Evolutionary conservation across 306 rosid species (phyloP).

Genomic region (Citrullus colocynthis): DNA sequence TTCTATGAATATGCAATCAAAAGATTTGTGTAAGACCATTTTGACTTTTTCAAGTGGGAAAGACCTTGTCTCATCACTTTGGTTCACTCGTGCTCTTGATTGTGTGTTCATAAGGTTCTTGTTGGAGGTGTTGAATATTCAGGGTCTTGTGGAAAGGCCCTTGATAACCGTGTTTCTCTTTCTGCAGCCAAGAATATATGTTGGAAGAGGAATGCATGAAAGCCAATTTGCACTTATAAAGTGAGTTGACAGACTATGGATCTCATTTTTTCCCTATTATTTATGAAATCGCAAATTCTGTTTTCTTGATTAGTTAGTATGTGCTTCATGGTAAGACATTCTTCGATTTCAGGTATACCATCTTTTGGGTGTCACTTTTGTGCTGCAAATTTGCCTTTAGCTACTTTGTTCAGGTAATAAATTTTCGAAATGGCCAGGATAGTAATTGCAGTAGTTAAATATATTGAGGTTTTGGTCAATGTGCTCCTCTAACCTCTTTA

Average conservation of each 20-base stretch:
- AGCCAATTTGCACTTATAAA: slow-evolving; percentile 78
- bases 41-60: not conserved
- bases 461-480: not conserved
- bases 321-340: slow-evolving; percentile 9
- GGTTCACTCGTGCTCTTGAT: not conserved
- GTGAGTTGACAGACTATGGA: slow-evolving; percentile 36
- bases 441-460: not conserved
- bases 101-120: not conserved
- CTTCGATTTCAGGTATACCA: slow-evolving; percentile 61
- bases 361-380: slow-evolving; percentile 87
- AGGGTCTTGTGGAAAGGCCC: not conserved
- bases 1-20: not conserved
- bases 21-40: not conserved
- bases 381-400: slow-evolving; percentile 65
- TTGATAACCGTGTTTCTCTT: slow-evolving; percentile 6
- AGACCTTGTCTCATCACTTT: not conserved
- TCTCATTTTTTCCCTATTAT: not conserved
- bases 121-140: not conserved
- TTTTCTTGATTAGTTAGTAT: slow-evolving; percentile 13
- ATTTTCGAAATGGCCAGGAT: not conserved
- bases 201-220: slow-evolving; percentile 99
- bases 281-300: not conserved
- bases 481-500: not conserved
- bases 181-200: slow-evolving; percentile 80
- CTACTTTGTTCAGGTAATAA: slow-evolving; percentile 62